phyloP scores from a whole-genome alignment of 2,329 filamentous ascomycete species.

The Ceratocystis alfenasii region DNA sequence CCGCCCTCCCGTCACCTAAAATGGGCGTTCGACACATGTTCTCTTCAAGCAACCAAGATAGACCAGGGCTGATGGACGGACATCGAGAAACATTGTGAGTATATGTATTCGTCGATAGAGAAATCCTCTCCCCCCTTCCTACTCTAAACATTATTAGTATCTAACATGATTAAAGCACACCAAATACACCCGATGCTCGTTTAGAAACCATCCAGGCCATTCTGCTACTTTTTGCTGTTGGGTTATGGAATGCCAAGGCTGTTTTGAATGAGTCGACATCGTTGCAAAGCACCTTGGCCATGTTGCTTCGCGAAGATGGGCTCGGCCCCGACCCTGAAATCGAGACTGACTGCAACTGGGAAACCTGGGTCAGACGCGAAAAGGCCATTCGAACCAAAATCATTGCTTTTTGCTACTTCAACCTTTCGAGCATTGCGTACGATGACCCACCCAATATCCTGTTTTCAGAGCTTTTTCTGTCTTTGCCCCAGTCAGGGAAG shows the following conservation, averaged over 20 bases:
- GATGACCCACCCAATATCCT: constrained; percentile 47
- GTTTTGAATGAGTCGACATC: constrained; percentile 49
- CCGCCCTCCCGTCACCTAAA: constrained; percentile 46
- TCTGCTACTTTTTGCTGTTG: constrained; percentile 47
- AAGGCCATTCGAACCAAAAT: constrained; percentile 47
- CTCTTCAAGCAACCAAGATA: constrained; percentile 45
- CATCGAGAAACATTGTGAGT: constrained; percentile 49
- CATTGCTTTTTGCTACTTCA: constrained; percentile 51
- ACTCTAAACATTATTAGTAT: too few relatives aligned
- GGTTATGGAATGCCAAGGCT: constrained; percentile 49
- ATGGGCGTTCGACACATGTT: constrained; percentile 47
- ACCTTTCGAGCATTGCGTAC: constrained; percentile 50
- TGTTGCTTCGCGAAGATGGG: constrained; percentile 48
- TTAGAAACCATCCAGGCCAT: constrained; percentile 56
- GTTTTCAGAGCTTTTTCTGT: constrained; percentile 47
- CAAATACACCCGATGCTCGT: constrained; percentile 46
- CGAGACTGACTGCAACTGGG: constrained; percentile 35
- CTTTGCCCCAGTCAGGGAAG: constrained; percentile 42
- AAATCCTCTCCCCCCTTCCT: not conserved
- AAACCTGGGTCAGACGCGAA: constrained; percentile 48
- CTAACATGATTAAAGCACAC: constrained; percentile 33
- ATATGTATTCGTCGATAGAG: not conserved
- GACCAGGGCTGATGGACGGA: constrained; percentile 45
- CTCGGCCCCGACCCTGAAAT: constrained; percentile 27
- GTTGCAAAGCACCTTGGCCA: constrained; percentile 45